phyloP scores from a whole-genome alignment of 768 basidiomycete genomes.

The Rhodotorula babjevae region DNA sequence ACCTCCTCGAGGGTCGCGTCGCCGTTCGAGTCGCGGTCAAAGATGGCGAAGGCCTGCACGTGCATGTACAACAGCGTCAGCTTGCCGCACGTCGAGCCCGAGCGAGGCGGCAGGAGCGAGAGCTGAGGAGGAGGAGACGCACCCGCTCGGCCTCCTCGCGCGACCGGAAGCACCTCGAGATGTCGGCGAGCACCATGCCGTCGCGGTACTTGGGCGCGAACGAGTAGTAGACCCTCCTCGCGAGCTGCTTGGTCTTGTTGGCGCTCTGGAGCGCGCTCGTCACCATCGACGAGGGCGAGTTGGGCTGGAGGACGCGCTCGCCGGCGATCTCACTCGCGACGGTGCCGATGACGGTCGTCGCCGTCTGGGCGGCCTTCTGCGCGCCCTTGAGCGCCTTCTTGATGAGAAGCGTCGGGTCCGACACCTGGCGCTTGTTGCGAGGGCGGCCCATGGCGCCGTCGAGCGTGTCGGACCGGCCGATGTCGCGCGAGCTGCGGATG shows the following conservation, averaged over 20 bases:
- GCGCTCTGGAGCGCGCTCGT: slow-evolving; percentile 70
- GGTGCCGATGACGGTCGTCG: slow-evolving; percentile 67
- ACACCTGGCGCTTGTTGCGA: slow-evolving; percentile 44
- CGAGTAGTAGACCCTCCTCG: slow-evolving; percentile 78
- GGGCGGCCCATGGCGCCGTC: slow-evolving; percentile 50
- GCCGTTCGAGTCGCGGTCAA: slow-evolving; percentile 52
- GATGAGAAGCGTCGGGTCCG: slow-evolving; percentile 61
- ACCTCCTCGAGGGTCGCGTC: slow-evolving; percentile 56
- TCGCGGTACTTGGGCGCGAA: slow-evolving; percentile 63
- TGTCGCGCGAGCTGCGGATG: slow-evolving; percentile 59
- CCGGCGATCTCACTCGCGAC: slow-evolving; percentile 62
- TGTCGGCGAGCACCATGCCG: slow-evolving; percentile 62
- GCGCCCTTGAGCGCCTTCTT: slow-evolving; percentile 69
- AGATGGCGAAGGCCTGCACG: slow-evolving; percentile 48
- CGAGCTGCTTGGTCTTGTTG: slow-evolving; percentile 73
- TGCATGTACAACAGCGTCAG: too few species aligned
- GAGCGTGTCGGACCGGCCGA: slow-evolving; percentile 64
- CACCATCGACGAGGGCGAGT: slow-evolving; percentile 54
- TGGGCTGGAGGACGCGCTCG: slow-evolving; percentile 70
- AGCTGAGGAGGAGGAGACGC: background rate
- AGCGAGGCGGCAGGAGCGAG: too few species aligned
- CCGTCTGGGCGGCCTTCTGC: slow-evolving; percentile 66
- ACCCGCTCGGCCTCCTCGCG: slow-evolving; percentile 50
- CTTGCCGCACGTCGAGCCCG: too few species aligned
- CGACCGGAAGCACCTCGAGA: slow-evolving; percentile 64